Base-by-base conservation (phyloP, 2,329 filamentous ascomycete species). In the Elsinoe australis region DNA sequence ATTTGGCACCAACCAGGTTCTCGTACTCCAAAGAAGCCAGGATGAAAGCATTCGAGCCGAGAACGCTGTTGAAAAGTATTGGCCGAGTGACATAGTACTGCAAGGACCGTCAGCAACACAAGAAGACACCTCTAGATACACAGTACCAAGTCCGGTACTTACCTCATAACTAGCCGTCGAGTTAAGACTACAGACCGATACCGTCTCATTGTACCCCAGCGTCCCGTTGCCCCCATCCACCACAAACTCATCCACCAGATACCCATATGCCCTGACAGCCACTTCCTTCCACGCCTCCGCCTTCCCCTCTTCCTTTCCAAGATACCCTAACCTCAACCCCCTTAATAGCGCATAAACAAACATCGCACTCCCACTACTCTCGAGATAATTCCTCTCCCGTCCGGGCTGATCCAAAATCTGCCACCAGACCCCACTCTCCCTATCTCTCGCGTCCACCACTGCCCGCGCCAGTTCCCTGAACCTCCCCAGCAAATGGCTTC, bases 291-390 rank as follows among this genome's bases (percentile, higher is more conserved):
- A 71, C 73, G 5, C 71, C 77, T 24, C 75, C 78, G 26, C 73
- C 75, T 63, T 35, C 36, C 82, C 75, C 10, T 59, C 53, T 1
- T 35, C 34, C 4, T 58, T 52, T 2, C 54, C 51, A 10, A 68
- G 52, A 28, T 67, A 59, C 0, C 69, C 71, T 4, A 68, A 35
- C 22, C 65, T 57, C 6, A 64, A 61, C 0, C 71, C 76, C 53
- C 68, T 72, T 9, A 78, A 58, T 51, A 77, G 60, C 0, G 73
- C 70, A 48, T 74, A 77, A 0, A 69, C 66, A 54, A 79, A 80
- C 71, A 82, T 78, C 2, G 72, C 73, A 7, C 71, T 73, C 8
- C 70, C 75, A 46, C 75, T 79, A 24, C 72, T 74, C 64, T 82
- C 78, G 31, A 82, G 67, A 56, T 79, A 82, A 56, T 82, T 82